A percentile compares a stretch with the other conserved stretches of the same genome.
phyloP scores from a whole-genome alignment of 768 basidiomycete species.

The Collybiopsis confluens region DNA sequence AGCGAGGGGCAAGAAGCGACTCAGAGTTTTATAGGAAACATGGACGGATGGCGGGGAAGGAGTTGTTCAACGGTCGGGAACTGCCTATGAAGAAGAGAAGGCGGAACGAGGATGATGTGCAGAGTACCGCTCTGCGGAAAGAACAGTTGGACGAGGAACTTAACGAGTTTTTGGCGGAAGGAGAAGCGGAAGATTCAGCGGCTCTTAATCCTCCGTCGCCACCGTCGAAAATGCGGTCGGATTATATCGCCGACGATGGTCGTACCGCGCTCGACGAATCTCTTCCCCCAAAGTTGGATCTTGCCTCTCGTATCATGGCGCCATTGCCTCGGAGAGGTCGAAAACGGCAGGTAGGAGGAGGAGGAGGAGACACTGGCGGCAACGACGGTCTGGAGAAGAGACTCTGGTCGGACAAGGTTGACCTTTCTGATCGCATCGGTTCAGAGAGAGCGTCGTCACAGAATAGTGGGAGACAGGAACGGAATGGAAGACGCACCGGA shows the following conservation, averaged over 20 bases:
- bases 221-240: constrained; percentile 65
- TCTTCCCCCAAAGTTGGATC: constrained; percentile 33
- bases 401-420: constrained; percentile 11
- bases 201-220: constrained; percentile 35
- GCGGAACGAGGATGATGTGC: constrained; percentile 29
- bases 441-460: background rate
- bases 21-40: constrained; percentile 81
- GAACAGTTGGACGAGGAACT: constrained; percentile 62
- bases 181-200: constrained; percentile 24
- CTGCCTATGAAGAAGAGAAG: constrained; percentile 24
- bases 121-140: constrained; percentile 29
- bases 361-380: constrained; percentile 8
- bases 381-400: too few relatives aligned
- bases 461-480: constrained; percentile 14
- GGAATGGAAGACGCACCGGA: background rate
- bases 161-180: constrained; percentile 61
- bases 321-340: constrained; percentile 29
- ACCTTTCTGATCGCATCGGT: background rate
- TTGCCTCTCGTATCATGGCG: constrained; percentile 43
- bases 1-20: constrained; percentile 64
- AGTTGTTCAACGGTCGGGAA: constrained; percentile 35
- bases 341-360: background rate
- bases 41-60: constrained; percentile 62
- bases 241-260: constrained; percentile 50
- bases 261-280: constrained; percentile 57